Evolutionary conservation across 2,329 filamentous ascomycete species (phyloP).

Genomic region (Ceratocystis huliohia): DNA sequence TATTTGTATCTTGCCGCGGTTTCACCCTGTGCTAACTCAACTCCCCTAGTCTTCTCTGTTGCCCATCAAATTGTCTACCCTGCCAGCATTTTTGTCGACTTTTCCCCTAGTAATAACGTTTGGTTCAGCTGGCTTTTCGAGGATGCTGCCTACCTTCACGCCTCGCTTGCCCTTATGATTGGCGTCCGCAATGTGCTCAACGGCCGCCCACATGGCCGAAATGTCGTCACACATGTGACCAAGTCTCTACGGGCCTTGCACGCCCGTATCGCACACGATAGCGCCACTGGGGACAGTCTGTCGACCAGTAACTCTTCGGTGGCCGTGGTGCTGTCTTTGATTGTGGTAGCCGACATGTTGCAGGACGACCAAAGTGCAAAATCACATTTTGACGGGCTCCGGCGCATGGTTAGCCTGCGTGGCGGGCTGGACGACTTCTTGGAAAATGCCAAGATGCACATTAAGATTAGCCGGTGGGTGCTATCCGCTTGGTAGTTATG

Average conservation of each 20-base stretch:
- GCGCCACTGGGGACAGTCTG: constrained; percentile 2
- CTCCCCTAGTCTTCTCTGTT: constrained; percentile 16
- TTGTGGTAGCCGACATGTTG: constrained; percentile 20
- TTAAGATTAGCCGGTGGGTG: constrained; percentile 18
- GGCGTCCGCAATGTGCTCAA: constrained; percentile 20
- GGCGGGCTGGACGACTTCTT: constrained; percentile 19
- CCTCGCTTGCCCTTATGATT: constrained; percentile 19
- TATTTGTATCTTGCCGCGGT: neutral
- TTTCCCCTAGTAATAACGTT: constrained; percentile 15
- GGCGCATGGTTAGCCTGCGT: constrained; percentile 19
- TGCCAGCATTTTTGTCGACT: constrained; percentile 19
- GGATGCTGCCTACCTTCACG: constrained; percentile 17
- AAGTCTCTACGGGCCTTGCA: constrained; percentile 19
- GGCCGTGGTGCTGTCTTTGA: constrained; percentile 19
- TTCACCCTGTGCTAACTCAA: neutral
- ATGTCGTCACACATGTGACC: constrained; percentile 14
- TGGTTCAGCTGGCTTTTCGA: constrained; percentile 20
- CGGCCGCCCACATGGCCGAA: constrained; percentile 15
- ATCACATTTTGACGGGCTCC: constrained; percentile 18
- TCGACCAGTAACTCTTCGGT: constrained; percentile 15
- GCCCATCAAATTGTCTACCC: constrained; percentile 20
- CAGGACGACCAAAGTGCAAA: constrained; percentile 17
- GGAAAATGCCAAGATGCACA: constrained; percentile 20
- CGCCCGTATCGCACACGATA: constrained; percentile 10
- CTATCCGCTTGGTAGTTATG: neutral